These are phyloP conservation scores for Cordyceps sp. DNA, from an alignment of 2,329 filamentous ascomycete genomes.

Conservation along the genomic window DNA sequence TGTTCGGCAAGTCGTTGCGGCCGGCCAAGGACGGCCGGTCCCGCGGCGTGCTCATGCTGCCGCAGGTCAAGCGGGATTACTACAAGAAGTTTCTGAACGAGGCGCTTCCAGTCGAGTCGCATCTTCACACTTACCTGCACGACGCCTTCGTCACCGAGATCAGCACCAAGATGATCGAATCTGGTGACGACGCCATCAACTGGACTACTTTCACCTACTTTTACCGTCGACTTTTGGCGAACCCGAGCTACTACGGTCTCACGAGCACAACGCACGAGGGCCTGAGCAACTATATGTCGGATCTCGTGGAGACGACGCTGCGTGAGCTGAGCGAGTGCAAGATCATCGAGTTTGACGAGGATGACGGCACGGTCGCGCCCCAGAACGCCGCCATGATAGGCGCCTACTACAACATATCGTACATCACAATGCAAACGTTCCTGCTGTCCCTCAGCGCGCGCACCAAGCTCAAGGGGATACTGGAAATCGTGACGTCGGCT, in stretches of 20 bases:
- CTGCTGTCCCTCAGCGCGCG: conserved; percentile 73
- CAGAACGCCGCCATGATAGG: conserved; percentile 96
- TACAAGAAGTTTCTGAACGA: conserved; percentile 99
- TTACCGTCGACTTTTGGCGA: conserved; percentile 84
- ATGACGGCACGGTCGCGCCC: conserved; percentile 76
- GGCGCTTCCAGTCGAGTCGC: conserved; percentile 86
- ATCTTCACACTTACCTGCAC: conserved; percentile 78
- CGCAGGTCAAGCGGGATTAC: conserved; percentile 85
- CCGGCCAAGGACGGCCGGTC: conserved; percentile 64
- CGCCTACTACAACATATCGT: conserved; percentile 98
- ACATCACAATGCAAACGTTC: conserved; percentile 98
- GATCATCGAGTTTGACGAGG: conserved; percentile 90
- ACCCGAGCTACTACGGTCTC: conserved; percentile 91
- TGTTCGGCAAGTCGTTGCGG: conserved; percentile 87
- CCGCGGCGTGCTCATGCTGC: conserved; percentile 91
- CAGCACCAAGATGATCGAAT: conserved; percentile 87
- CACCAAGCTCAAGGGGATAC: conserved; percentile 90
- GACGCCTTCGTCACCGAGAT: conserved; percentile 96
- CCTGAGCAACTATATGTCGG: conserved; percentile 85
- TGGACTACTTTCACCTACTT: conserved; percentile 99
- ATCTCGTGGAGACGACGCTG: conserved; percentile 82
- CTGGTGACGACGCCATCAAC: conserved; percentile 91
- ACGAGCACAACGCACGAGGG: conserved; percentile 80
- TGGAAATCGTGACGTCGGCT: conserved; percentile 93
- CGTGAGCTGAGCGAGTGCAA: conserved; percentile 84